These are phyloP conservation scores for Acacia concinna DNA, from an alignment of 331 rosid genomes.

Conservation along the genomic window DNA sequence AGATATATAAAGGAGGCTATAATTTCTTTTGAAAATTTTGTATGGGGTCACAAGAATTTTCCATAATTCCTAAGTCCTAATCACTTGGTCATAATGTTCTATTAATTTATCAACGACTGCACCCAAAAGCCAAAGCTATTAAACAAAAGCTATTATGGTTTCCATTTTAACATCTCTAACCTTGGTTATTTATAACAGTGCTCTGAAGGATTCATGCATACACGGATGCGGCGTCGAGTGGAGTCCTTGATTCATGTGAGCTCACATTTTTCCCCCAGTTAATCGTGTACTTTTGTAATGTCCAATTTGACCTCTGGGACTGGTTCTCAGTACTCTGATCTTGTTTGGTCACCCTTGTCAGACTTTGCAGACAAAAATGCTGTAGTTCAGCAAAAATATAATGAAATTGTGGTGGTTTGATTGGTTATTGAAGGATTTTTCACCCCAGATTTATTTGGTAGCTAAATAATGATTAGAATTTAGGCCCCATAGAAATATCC, in stretches of 20 bases:
- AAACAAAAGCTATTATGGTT: neutral
- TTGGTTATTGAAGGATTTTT: neutral
- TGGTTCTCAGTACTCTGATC: neutral
- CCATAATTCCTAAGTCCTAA: neutral
- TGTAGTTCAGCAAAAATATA: neutral
- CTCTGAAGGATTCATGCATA: slow-evolving; percentile 98
- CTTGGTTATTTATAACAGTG: slow-evolving; percentile 53
- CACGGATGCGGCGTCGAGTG: slow-evolving; percentile 97
- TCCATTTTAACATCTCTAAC: neutral
- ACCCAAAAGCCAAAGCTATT: neutral
- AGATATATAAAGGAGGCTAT: neutral
- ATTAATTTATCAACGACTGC: neutral
- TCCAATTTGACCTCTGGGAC: slow-evolving; percentile 8
- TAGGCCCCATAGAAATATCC: neutral
- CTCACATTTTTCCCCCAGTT: slow-evolving; percentile 25
- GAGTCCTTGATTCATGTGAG: slow-evolving; percentile 91
- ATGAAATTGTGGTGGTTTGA: slow-evolving; percentile 11
- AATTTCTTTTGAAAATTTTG: neutral
- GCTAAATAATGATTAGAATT: neutral
- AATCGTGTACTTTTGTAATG: neutral
- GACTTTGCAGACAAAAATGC: slow-evolving; percentile 1
- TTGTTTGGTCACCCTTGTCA: neutral
- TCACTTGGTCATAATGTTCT: neutral
- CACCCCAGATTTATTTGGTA: slow-evolving; percentile 5
- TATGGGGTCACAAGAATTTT: neutral